These are phyloP conservation scores for Suhomyces terraborum DNA, from an alignment of 1,139 yeast genomes.

Conservation along the genomic window DNA sequence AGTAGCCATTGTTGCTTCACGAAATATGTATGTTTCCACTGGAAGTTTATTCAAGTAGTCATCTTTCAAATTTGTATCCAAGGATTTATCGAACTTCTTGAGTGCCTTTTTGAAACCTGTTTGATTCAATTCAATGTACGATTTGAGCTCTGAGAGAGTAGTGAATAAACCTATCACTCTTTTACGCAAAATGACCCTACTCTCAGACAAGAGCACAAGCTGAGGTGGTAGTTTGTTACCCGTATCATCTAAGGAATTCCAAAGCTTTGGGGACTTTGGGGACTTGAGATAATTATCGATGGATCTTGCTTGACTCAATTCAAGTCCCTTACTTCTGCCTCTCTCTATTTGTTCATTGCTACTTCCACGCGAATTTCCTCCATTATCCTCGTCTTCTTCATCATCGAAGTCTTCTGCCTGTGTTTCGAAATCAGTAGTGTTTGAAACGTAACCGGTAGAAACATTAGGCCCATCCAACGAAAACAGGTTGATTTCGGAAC, in stretches of 20 bases:
- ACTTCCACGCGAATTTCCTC: conserved; percentile 6
- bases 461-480: conserved; percentile 14
- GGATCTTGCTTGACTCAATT: conserved; percentile 28
- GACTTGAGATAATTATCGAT: conserved; percentile 44
- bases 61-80: conserved; percentile 45
- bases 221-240: conserved; percentile 39
- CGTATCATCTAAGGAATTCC: conserved; percentile 33
- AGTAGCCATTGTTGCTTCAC: conserved; percentile 24
- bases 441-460: conserved; percentile 22
- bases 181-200: conserved; percentile 55
- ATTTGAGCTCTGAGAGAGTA: conserved; percentile 63
- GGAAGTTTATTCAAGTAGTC: conserved; percentile 39
- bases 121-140: conserved; percentile 64
- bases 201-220: conserved; percentile 42
- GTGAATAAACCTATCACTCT: conserved; percentile 58
- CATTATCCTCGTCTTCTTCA: conserved; percentile 25
- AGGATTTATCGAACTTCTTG: conserved; percentile 68
- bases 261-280: conserved; percentile 39
- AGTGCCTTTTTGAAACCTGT: conserved; percentile 70
- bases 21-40: conserved; percentile 36
- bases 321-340: conserved; percentile 9
- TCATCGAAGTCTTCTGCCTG: conserved; percentile 35
- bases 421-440: conserved; percentile 37
- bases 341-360: conserved; percentile 6
- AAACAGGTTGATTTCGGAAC: conserved; percentile 13